A percentile compares a stretch with the other conserved stretches of the same genome.
phyloP scores from a whole-genome alignment of 257 asterid genomes.

The Striga asiatica region DNA sequence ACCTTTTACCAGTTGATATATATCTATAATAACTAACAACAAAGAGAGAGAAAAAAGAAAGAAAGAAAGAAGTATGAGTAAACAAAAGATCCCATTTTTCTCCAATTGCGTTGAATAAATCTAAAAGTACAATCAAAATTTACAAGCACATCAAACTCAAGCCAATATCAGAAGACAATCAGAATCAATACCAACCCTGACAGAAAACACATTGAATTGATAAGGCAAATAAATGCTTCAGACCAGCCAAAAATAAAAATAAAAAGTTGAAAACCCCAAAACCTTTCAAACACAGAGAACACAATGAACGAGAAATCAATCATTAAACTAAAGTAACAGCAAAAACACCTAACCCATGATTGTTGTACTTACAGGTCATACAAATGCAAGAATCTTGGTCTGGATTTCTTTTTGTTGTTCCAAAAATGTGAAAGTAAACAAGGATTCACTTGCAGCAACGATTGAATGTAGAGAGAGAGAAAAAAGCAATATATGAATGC shows the following conservation, averaged over 20 bases:
- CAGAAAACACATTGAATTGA: conserved; percentile 11
- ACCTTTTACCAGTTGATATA: background rate
- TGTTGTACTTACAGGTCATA: conserved; percentile 32
- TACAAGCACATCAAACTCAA: background rate
- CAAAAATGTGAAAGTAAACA: conserved; percentile 7
- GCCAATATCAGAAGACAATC: background rate
- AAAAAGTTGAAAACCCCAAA: conserved; percentile 4
- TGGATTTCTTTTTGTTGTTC: conserved; percentile 1
- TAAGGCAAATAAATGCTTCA: conserved; percentile 7
- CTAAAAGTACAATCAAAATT: background rate
- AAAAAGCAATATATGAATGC: background rate
- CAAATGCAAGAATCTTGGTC: conserved; percentile 10
- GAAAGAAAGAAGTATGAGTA: no score
- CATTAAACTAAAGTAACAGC: background rate
- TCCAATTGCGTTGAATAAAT: conserved; percentile 6
- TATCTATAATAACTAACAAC: background rate
- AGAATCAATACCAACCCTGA: conserved; percentile 19
- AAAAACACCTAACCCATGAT: conserved; percentile 14
- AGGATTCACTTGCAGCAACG: conserved; percentile 22
- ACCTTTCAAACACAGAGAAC: background rate
- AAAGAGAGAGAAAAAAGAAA: no score
- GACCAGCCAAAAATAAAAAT: background rate
- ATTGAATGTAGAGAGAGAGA: conserved; percentile 22
- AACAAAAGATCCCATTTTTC: conserved; percentile 3
- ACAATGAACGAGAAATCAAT: background rate